Conservation (phyloP, 75 land plant species). For the Sequoia sempervirens region DNA sequence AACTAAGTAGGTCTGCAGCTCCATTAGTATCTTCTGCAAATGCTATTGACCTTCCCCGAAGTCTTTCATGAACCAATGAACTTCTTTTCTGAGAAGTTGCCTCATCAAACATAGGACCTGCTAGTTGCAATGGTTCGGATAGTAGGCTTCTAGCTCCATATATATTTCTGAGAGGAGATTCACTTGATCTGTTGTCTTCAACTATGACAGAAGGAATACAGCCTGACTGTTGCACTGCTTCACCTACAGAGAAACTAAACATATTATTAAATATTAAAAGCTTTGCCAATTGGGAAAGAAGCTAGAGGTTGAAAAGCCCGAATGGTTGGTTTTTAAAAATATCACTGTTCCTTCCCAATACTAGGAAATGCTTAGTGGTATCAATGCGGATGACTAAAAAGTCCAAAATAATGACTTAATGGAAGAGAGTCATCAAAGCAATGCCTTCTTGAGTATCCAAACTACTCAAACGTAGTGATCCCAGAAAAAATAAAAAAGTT, state of each 20-base stretch:
- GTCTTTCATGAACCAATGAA: neutral
- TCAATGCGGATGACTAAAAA: too few relatives aligned
- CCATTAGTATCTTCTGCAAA: constrained; percentile 3
- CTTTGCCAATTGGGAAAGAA: too few relatives aligned
- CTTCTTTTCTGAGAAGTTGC: constrained; percentile 1
- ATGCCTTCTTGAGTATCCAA: too few relatives aligned
- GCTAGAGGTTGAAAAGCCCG: too few relatives aligned
- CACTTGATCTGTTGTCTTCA: neutral
- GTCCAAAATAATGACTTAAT: too few relatives aligned
- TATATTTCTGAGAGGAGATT: neutral
- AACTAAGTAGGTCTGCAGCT: constrained; percentile 7
- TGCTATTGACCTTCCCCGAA: neutral
- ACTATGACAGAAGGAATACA: neutral
- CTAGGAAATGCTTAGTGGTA: too few relatives aligned
- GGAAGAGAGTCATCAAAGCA: too few relatives aligned
- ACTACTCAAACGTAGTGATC: too few relatives aligned
- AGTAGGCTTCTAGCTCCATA: neutral
- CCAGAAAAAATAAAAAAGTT: too few relatives aligned
- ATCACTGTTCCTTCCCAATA: too few relatives aligned
- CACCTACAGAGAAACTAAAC: neutral
- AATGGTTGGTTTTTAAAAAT: too few relatives aligned
- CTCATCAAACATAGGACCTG: neutral
- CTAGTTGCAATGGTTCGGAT: neutral
- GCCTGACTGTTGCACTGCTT: neutral
- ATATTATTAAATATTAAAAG: neutral